A percentile compares a stretch with the other conserved stretches of the same genome.
phyloP scores from a whole-genome alignment of 2,329 filamentous ascomycete species.

The Fusarium newnesense region DNA sequence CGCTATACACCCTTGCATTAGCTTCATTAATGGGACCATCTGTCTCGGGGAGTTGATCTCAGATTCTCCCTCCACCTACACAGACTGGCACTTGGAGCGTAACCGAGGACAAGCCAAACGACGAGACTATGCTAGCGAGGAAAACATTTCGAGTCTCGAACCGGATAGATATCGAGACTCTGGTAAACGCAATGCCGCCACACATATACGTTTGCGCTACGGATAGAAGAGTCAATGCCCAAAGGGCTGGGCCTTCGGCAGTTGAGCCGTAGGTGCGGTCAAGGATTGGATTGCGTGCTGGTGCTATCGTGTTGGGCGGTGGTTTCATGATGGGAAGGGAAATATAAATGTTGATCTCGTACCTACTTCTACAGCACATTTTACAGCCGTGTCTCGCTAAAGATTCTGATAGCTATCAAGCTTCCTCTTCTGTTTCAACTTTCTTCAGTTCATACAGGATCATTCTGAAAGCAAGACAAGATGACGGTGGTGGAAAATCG shows the following conservation, averaged over 20 bases:
- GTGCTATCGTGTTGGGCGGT: neutral
- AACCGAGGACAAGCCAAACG: neutral
- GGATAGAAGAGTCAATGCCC: neutral
- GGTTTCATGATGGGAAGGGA: constrained; percentile 4
- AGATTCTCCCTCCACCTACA: neutral
- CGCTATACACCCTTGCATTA: neutral
- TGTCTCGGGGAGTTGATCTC: constrained; percentile 13
- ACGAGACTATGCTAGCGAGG: neutral
- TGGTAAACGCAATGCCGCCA: constrained; percentile 23
- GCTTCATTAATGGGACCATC: neutral
- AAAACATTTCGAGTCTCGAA: neutral
- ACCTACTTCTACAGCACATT: neutral
- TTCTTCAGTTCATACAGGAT: neutral
- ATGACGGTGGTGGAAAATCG: constrained; percentile 32
- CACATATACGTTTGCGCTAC: constrained; percentile 18
- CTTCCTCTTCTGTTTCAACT: neutral
- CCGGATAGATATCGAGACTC: neutral
- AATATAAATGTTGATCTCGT: constrained; percentile 36
- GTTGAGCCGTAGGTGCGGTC: constrained; percentile 3
- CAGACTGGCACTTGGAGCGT: neutral
- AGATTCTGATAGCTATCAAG: neutral
- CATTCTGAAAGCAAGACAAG: neutral
- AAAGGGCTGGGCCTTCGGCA: constrained; percentile 7
- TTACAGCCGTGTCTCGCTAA: neutral
- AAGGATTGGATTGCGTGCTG: constrained; percentile 27